Evolutionary conservation across 2,329 filamentous ascomycete genomes (phyloP), one percentile per base, ranked within the genome.

Genomic region (Coleophoma cylindrospora): DNA sequence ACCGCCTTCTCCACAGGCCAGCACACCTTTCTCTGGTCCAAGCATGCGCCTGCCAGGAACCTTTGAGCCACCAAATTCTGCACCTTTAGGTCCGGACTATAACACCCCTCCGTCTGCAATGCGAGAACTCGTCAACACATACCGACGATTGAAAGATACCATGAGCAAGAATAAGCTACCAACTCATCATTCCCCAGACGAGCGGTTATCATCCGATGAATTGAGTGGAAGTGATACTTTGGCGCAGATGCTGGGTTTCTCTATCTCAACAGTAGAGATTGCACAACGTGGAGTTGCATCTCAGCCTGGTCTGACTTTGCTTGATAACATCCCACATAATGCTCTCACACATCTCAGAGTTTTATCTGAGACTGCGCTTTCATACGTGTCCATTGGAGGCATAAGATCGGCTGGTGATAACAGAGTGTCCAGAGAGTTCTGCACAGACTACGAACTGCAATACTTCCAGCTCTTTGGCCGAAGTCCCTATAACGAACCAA

Each of bases 241-340:
- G 11, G 79, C 83, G 13, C 76, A 77, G 51, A 74, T 83, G 2
- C 82, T 96, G 13, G 92, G 89, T 2, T 90, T 84, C 64, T 92
- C 91, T 0, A 91, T 99, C 51, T 86, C 91, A 9, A 84, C 91
- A 0, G 84, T 89, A 4, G 94, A 99, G 69, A 96, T 97, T 57
- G 86, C 91, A 55, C 91, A 96, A 66, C 86, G 94, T 59, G 94
- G 94, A 7, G 75, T 90, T 3, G 87, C 89, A 59, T 83, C 84
- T 19, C 81, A 87, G 56, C 79, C 81, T 43, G 86, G 88, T 48
- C 77, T 83, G 66, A 92, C 87, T 5, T 71, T 97, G 43, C 69
- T 97, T 17, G 87, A 92, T 57, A 91, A 86, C 61, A 86, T 97
- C 47, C 86, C 94, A 0, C 87, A 92, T 50, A 84, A 95, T 65